Percentiles rank a stretch among this genome's conserved stretches.
These are phyloP conservation scores for Malus hybrid DNA, from an alignment of 331 rosid species.

Conservation along the genomic window DNA sequence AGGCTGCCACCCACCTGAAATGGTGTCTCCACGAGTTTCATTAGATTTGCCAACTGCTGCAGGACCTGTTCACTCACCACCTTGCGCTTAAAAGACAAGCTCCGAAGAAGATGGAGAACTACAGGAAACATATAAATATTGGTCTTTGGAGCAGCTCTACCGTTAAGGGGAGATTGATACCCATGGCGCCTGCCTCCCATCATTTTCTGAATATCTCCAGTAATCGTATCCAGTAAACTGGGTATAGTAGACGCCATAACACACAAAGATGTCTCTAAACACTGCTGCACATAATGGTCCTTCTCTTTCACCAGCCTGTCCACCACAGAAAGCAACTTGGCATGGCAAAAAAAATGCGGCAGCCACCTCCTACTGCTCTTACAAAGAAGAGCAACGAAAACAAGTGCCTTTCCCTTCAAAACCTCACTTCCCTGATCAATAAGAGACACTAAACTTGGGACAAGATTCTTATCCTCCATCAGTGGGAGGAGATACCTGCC, in stretches of 20 bases:
- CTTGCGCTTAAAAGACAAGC: conserved; percentile 74
- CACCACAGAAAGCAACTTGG: conserved; percentile 70
- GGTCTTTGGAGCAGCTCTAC: conserved; percentile 76
- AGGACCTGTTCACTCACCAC: conserved; percentile 64
- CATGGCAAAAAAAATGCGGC: conserved; percentile 81
- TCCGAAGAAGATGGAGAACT: conserved; percentile 89
- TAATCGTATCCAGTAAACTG: conserved; percentile 67
- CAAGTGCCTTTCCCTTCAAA: conserved; percentile 81
- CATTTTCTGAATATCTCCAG: conserved; percentile 76
- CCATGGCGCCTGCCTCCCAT: conserved; percentile 96
- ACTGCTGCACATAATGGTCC: conserved; percentile 67
- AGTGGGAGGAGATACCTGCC: conserved; percentile 67
- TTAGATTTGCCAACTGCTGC: conserved; percentile 74
- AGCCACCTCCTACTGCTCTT: conserved; percentile 88
- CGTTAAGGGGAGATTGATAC: conserved; percentile 57
- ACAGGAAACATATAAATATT: conserved; percentile 82
- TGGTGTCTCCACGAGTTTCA: conserved; percentile 67
- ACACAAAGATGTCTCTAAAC: conserved; percentile 65
- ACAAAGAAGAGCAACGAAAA: conserved; percentile 77
- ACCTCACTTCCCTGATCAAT: conserved; percentile 91
- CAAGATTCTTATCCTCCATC: conserved; percentile 78
- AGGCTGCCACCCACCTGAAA: conserved; percentile 62
- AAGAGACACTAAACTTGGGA: conserved; percentile 64
- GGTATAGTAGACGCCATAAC: conserved; percentile 72
- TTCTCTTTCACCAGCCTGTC: conserved; percentile 90